phyloP scores from a whole-genome alignment of 768 basidiomycete species.

The Dioszegia crocea region DNA sequence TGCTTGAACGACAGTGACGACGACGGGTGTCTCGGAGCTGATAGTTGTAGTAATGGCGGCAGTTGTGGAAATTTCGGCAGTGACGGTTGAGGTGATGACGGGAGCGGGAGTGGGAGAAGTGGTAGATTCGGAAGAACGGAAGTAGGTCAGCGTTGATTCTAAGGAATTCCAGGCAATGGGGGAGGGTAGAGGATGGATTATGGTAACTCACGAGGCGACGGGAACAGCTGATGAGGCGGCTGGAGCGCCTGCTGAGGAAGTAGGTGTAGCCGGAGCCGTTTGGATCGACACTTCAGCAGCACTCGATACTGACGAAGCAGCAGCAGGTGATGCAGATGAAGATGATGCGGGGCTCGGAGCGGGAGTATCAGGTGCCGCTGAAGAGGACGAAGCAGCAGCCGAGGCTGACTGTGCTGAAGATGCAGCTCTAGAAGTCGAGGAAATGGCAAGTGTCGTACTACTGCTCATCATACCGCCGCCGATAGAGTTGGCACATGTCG shows the following conservation, averaged over 20 bases:
- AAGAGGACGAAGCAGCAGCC: neutral
- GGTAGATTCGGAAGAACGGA: neutral
- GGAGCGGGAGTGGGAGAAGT: neutral
- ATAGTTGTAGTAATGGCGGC: neutral
- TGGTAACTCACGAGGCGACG: neutral
- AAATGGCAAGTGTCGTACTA: neutral
- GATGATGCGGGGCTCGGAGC: neutral
- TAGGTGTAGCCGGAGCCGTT: neutral
- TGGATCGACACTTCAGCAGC: neutral
- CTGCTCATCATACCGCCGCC: neutral
- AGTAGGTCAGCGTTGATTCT: neutral
- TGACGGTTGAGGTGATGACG: neutral
- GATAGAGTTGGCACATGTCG: slow-evolving; percentile 6
- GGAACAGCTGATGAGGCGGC: neutral
- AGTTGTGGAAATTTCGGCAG: neutral
- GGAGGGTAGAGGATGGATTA: neutral
- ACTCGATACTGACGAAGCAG: neutral
- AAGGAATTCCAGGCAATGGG: neutral
- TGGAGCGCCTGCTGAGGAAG: neutral
- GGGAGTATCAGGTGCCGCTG: neutral
- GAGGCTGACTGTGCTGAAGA: neutral
- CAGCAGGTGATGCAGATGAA: neutral
- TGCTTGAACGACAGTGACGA: neutral
- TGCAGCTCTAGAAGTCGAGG: neutral
- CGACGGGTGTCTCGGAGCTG: neutral